Evolutionary conservation across 441 rosid species (phyloP).

Genomic region (Aleurites moluccanus): DNA sequence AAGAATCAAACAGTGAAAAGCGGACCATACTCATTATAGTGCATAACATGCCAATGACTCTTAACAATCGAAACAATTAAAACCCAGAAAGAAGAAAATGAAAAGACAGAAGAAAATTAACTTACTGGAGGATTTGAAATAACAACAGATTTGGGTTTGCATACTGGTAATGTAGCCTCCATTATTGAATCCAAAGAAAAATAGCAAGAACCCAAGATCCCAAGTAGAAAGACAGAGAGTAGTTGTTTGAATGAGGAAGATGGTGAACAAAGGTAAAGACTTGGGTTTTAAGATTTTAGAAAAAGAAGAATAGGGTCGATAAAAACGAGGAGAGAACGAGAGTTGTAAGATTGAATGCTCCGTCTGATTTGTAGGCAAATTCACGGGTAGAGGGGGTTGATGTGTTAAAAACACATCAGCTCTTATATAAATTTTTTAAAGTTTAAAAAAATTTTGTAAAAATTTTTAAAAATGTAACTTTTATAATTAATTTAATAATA

Average conservation of each 20-base stretch:
- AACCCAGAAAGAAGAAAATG: too few species aligned
- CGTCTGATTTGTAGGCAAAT: constrained; percentile 37
- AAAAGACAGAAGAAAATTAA: too few species aligned
- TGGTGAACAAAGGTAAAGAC: background rate
- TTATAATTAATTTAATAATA: too few species aligned
- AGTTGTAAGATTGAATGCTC: constrained; percentile 33
- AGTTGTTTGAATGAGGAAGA: background rate
- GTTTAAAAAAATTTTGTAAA: too few species aligned
- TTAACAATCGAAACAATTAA: too few species aligned
- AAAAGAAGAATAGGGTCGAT: constrained; percentile 31
- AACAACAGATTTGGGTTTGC: constrained; percentile 53
- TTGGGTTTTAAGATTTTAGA: background rate
- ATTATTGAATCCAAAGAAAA: constrained; percentile 33
- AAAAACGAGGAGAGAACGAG: constrained; percentile 37
- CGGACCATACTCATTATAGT: too few species aligned
- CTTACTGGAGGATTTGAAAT: constrained; percentile 58
- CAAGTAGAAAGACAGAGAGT: constrained; percentile 11
- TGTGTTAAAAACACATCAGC: too few species aligned
- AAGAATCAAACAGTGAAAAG: too few species aligned
- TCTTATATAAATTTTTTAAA: too few species aligned
- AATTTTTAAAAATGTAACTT: too few species aligned
- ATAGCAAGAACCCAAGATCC: constrained; percentile 6
- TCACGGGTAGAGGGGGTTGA: too few species aligned
- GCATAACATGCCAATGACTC: too few species aligned
- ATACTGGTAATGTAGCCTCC: constrained; percentile 63